Evolutionary conservation across 768 basidiomycete genomes (phyloP), one percentile per base, ranked within the genome.

Genomic region (Udeniomyces megalosporus): DNA sequence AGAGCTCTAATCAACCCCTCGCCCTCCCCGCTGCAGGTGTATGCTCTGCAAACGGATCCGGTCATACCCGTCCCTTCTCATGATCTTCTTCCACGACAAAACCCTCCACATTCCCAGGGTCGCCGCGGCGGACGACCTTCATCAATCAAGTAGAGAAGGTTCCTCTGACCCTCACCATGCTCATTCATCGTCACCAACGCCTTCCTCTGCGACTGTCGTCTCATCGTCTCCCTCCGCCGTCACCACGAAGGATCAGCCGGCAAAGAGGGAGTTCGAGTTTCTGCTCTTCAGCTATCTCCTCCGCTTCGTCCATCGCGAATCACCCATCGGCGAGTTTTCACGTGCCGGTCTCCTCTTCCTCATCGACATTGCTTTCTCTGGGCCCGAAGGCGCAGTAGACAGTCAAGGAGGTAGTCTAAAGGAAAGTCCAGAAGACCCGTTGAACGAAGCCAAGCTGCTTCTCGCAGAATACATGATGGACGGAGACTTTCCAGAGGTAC

Each of bases 71-170:
- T 88, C 91, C 68, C 77, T 97, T 1, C 81, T 97, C 44, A 86
- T 95, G 80, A 93, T 97, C 66, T 96, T 96, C 77, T 93, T 97
- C 72, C 89, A 92, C 69, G 90, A 93, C 71, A 91, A 87, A 69
- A 83, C 87, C 31, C 26, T 60, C 11, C 51, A 42, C 32, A 22
- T 35, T 17, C 17, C n/a, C n/a, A n/a, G n/a, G n/a, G n/a, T n/a
- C n/a, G n/a, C n/a, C n/a, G n/a, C n/a, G n/a, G n/a, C n/a, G n/a
- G n/a, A n/a, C n/a, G 78, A 74, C 44, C 67, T 70, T 10, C 77
- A 75, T 14, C 70, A 35, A 42, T 45, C 10, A 5, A 34, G 0
- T 62, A 56, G 11, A 56, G 73, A 15, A 72, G 78, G 4, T 60
- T 55, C 11, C 46, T 68, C 14, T 74, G 79, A 0, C 58, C 69